Conservation (phyloP, 352 stramenopile species). For the Pythium folliculosum region DNA sequence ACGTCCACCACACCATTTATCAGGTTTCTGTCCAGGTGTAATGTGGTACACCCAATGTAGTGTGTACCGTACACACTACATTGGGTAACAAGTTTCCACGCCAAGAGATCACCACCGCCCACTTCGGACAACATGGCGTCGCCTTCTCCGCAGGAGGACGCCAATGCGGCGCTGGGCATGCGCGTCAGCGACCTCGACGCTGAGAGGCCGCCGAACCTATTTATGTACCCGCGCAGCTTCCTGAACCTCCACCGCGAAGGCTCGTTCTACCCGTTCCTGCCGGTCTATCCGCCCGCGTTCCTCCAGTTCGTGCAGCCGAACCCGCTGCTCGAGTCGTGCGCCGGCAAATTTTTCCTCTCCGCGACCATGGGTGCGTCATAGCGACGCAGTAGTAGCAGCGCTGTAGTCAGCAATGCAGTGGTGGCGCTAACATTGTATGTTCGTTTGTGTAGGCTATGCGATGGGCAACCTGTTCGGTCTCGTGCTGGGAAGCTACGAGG, state of each 20-base stretch:
- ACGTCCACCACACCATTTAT: too few relatives aligned
- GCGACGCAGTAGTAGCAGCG: background rate
- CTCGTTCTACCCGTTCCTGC: slow-evolving; percentile 71
- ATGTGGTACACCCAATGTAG: too few relatives aligned
- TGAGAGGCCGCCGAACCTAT: slow-evolving; percentile 68
- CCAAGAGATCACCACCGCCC: background rate
- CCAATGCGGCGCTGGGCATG: slow-evolving; percentile 58
- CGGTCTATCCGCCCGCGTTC: slow-evolving; percentile 66
- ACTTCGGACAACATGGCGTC: background rate
- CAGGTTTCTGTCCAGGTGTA: too few relatives aligned
- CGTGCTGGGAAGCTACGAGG: slow-evolving; percentile 84
- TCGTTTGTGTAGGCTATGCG: slow-evolving; percentile 50
- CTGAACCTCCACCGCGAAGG: slow-evolving; percentile 50
- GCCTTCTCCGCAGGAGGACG: slow-evolving; percentile 28
- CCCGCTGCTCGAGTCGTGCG: slow-evolving; percentile 76
- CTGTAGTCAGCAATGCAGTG: background rate
- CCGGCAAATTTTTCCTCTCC: slow-evolving; percentile 81
- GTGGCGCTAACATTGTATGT: background rate
- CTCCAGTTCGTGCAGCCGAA: slow-evolving; percentile 71
- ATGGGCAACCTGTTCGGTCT: slow-evolving; percentile 83
- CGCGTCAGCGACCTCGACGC: slow-evolving; percentile 58
- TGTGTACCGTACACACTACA: too few relatives aligned
- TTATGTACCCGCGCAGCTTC: slow-evolving; percentile 75
- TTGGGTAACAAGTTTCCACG: too few relatives aligned
- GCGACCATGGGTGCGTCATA: slow-evolving; percentile 60